Base-by-base conservation (phyloP, 495 filamentous ascomycete genomes). In the Hyaloscypha hepaticicola region DNA sequence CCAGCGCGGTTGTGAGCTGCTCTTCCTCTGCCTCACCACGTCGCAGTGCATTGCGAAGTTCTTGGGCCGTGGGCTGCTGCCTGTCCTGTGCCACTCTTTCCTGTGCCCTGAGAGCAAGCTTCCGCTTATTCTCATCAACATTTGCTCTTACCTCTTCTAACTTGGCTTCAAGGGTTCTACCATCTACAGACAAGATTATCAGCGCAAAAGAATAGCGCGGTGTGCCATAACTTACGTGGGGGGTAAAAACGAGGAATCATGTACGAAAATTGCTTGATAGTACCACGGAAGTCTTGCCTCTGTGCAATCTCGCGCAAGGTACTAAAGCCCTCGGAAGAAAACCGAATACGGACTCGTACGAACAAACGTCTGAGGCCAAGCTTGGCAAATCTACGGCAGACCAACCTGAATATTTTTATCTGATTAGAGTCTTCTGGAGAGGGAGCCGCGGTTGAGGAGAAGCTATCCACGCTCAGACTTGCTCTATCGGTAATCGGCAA, bases 191-290 rank as follows among this genome's bases (percentile, higher is more conserved):
- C 38, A 60, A 52, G 2, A 45, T 16, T 14, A 16, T 45, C 38
- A 45, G 38, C 3, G 19, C 19, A 45, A 16, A 4, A 16, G 19
- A 14, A 16, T 16, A 3, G 11, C 16, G 38, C 19, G 4, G 38
- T 16, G 5, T 45, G 38, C 4, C 12, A 45, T 55, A 12, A 55
- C 33, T 52, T 73, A 75, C 74, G 74, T 81, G 80, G 76, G 75
- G 60, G 72, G 75, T 90, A 90, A 73, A 89, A 88, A 60, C 82
- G 86, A 70, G 87, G 87, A 72, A 90, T 84, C 76, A 90, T 82
- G 72, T 91, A 91, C 68, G 85, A 87, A 72, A 91, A 85, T 70
- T 87, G 83, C 73, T 80, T 85, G 55, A 89, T 86, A 75, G 87
- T 81, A 65, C 76, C 78, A 38, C 85, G 82, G 22, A 88, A 78